Percentiles rank a stretch among this genome's conserved stretches.
Conservation (phyloP, 1,139 yeast genomes). For the Geotrichum cucujoidarum region DNA sequence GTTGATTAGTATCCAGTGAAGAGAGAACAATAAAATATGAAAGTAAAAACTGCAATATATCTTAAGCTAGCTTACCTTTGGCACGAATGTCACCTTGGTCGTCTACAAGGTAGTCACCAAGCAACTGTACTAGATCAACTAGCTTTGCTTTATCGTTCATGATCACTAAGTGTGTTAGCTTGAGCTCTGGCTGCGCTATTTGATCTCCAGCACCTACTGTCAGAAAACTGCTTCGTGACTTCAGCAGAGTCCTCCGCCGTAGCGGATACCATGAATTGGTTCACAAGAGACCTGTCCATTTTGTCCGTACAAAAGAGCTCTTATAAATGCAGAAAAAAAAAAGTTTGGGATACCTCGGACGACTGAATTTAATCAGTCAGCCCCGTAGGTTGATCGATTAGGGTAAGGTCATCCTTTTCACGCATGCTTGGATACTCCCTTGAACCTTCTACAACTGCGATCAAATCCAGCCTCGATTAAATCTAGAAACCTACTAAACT, state of each 20-base stretch:
- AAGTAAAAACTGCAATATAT: too few species aligned
- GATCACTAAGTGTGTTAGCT: constrained; percentile 29
- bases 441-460: too few species aligned
- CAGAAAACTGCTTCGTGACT: constrained; percentile 14
- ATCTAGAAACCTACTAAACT: too few species aligned
- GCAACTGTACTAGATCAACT: constrained; percentile 48
- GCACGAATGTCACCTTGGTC: constrained; percentile 54
- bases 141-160: constrained; percentile 41
- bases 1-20: not conserved
- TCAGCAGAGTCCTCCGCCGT: constrained; percentile 13
- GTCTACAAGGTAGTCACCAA: constrained; percentile 64
- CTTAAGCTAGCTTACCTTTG: constrained; percentile 24
- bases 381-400: not conserved
- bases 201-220: constrained; percentile 5
- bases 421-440: too few species aligned
- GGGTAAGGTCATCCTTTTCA: not conserved
- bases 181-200: not conserved
- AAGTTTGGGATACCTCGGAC: not conserved
- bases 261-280: constrained; percentile 24
- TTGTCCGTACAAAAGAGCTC: not conserved
- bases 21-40: constrained; percentile 11
- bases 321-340: not conserved
- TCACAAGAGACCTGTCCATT: constrained; percentile 22
- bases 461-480: too few species aligned
- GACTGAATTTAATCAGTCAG: too few species aligned